Percentiles rank a stretch among this genome's conserved stretches.
These are phyloP conservation scores for Sporisorium scitamineum DNA, from an alignment of 1,284 basidiomycete genomes.

Conservation along the genomic window DNA sequence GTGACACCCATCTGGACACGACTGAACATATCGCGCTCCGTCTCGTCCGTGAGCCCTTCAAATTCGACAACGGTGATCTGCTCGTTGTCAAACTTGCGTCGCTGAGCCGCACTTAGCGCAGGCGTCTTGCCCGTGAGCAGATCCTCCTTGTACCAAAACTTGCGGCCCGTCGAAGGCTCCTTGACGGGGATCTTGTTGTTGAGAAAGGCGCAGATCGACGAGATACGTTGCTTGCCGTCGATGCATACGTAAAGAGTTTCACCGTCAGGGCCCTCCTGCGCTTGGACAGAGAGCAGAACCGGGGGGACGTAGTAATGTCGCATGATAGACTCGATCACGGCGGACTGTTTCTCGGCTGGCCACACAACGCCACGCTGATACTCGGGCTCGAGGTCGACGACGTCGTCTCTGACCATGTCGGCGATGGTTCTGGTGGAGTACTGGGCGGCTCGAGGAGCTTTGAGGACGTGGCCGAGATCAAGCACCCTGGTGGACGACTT, in stretches of 20 bases:
- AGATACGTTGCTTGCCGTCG: slow-evolving; percentile 59
- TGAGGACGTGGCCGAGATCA: slow-evolving; percentile 38
- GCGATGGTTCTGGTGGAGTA: slow-evolving; percentile 34
- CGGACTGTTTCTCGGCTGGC: slow-evolving; percentile 48
- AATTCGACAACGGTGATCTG: slow-evolving; percentile 51
- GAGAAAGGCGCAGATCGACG: slow-evolving; percentile 50
- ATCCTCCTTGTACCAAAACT: slow-evolving; percentile 50
- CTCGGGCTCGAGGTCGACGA: slow-evolving; percentile 56
- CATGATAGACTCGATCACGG: slow-evolving; percentile 58
- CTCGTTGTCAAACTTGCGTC: slow-evolving; percentile 52
- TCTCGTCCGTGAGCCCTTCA: slow-evolving; percentile 40
- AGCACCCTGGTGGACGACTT: slow-evolving; percentile 54
- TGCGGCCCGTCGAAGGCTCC: slow-evolving; percentile 31
- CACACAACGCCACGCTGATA: slow-evolving; percentile 60
- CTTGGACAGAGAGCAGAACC: slow-evolving; percentile 44
- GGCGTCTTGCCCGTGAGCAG: slow-evolving; percentile 21
- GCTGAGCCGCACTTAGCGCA: slow-evolving; percentile 28
- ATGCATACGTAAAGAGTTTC: slow-evolving; percentile 49
- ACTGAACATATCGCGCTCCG: slow-evolving; percentile 57
- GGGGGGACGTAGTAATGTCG: slow-evolving; percentile 59
- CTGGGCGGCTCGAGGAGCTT: slow-evolving; percentile 35
- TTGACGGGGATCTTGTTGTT: slow-evolving; percentile 46
- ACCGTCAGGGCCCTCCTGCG: slow-evolving; percentile 3
- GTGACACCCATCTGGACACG: slow-evolving; percentile 60
- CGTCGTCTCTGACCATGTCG: slow-evolving; percentile 37